Conservation (phyloP, 129 eudicot genomes). For the Artemisia argyi region DNA sequence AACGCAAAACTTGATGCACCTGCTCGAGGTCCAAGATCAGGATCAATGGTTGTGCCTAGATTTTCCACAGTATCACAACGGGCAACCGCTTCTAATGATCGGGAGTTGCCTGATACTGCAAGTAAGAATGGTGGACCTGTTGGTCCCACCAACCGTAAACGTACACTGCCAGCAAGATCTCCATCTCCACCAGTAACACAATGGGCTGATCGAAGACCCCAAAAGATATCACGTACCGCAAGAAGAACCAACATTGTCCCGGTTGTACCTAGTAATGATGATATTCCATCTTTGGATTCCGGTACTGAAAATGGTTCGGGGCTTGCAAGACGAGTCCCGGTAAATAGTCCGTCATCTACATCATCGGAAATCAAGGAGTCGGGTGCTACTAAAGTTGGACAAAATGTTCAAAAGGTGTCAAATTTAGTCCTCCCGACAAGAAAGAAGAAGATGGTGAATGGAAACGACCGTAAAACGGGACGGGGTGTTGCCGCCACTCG, state of each 20-base stretch:
- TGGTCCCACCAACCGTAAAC: constrained; percentile 60
- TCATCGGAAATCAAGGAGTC: constrained; percentile 87
- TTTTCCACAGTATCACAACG: constrained; percentile 51
- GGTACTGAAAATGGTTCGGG: constrained; percentile 38
- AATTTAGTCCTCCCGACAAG: constrained; percentile 51
- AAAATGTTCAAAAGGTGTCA: constrained; percentile 65
- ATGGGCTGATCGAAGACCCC: constrained; percentile 84
- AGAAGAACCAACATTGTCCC: constrained; percentile 77
- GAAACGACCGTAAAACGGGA: constrained; percentile 61
- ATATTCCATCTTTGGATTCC: constrained; percentile 52
- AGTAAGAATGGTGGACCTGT: constrained; percentile 48
- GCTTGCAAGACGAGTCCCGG: too few species aligned
- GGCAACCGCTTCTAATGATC: constrained; percentile 53
- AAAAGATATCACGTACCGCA: constrained; percentile 81
- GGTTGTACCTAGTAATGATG: constrained; percentile 55
- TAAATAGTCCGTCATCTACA: constrained; percentile 40
- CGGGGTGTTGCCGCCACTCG: constrained; percentile 59
- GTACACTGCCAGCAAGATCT: constrained; percentile 63
- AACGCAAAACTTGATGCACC: constrained; percentile 53
- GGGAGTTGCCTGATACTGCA: constrained; percentile 63
- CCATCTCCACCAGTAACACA: constrained; percentile 86
- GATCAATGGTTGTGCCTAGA: constrained; percentile 47
- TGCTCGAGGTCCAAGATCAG: constrained; percentile 74
- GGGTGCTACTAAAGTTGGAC: constrained; percentile 65
- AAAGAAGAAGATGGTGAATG: constrained; percentile 59